Base-by-base conservation (phyloP, 2,329 filamentous ascomycete genomes). In the Parascedosporium putredinis region DNA sequence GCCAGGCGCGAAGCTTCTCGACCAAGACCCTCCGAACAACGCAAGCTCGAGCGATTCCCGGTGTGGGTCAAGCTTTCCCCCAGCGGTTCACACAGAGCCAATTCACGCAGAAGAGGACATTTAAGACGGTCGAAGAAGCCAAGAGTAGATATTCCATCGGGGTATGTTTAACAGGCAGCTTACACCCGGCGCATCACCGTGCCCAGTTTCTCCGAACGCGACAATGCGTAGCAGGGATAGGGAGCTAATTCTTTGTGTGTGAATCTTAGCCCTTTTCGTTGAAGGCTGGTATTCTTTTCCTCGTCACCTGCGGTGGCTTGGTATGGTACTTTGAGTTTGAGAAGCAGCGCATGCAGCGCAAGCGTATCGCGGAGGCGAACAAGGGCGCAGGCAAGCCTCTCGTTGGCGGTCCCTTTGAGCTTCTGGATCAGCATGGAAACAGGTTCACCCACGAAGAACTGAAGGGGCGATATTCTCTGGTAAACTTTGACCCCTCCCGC, bases 321-420 rank as follows among this genome's bases (percentile, higher is more conserved):
- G 82, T 89, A 53, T 79, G 87, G 68, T 98, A 97, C 66, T 97
- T 98, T 68, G 88, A 90, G 60, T 81, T 83, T 59, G 93, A 98
- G 67, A 97, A 97, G 73, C 81, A 81, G 59, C 84, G 93, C 60
- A 84, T 98, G 81, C 83, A 93, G 63, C 80, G 90, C 55, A 86
- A 90, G 71, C 79, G 89, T 51, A 80, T 96, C 57, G 89, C 89
- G 6, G 90, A 97, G 63, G 86, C 91, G 58, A 86, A 85, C 56
- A 98, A 98, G 71, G 90, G 91, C 9, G 83, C 96, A 5, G 93
- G 93, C 1, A 84, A 80, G 63, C 93, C 93, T 29, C 94, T 95
- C 72, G 90, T 98, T 49, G 93, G 93, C 50, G 93, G 93, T 0
- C 73, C 82, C 1, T 97, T 98, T 64, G 74, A 82, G 55, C 71